phyloP scores from a whole-genome alignment of 805 yeast genomes.

The Schizosaccharomyces lindneri region DNA sequence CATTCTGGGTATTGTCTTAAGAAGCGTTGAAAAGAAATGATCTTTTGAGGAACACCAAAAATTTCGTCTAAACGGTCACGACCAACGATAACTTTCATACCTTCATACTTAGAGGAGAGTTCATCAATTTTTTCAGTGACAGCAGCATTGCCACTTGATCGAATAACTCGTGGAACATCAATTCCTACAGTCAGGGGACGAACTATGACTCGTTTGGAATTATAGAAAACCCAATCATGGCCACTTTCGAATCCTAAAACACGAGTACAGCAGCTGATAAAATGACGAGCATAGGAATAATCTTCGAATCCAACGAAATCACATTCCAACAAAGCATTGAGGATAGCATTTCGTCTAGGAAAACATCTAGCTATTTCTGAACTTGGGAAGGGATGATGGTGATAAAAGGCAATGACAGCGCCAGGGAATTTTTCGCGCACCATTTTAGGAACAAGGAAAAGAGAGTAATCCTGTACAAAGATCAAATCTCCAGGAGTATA shows the following conservation, averaged over 20 bases:
- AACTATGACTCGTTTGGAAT: conserved; percentile 53
- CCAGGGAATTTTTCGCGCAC: conserved; percentile 33
- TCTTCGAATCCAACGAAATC: conserved; percentile 71
- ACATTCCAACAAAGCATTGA: conserved; percentile 82
- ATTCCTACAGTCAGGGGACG: conserved; percentile 75
- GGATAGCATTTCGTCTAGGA: conserved; percentile 65
- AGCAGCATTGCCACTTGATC: conserved; percentile 26
- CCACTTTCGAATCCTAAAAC: conserved; percentile 49
- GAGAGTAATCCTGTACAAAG: conserved; percentile 98
- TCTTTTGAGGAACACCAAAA: conserved; percentile 78
- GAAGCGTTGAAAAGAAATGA: conserved; percentile 74
- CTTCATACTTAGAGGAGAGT: conserved; percentile 23
- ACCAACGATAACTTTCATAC: conserved; percentile 58
- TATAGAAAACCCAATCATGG: conserved; percentile 20
- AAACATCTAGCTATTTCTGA: conserved; percentile 85
- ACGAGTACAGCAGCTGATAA: conserved; percentile 71
- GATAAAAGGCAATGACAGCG: conserved; percentile 58
- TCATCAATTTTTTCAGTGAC: conserved; percentile 31
- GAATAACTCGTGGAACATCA: conserved; percentile 42
- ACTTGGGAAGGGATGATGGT: conserved; percentile 96
- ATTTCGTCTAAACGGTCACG: conserved; percentile 81
- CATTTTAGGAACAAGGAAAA: conserved; percentile 84
- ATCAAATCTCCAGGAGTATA: conserved; percentile 77
- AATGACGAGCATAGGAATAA: conserved; percentile 68
- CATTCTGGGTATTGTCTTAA: conserved; percentile 80